These are phyloP conservation scores for Colletotrichum tropicicola DNA, from an alignment of 2,329 filamentous ascomycete genomes.

Conservation along the genomic window DNA sequence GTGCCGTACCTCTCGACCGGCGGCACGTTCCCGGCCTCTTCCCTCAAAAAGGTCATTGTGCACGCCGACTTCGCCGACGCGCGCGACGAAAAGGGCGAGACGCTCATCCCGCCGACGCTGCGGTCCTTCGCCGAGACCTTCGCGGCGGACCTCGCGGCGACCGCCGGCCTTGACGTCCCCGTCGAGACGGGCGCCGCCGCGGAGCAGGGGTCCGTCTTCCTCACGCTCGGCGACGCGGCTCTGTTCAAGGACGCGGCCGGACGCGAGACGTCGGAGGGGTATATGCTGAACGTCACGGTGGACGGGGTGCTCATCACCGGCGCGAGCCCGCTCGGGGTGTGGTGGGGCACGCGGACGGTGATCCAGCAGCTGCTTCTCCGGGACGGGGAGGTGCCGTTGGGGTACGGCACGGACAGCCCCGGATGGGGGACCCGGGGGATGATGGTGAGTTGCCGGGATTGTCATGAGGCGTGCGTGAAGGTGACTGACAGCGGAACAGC, in stretches of 20 bases:
- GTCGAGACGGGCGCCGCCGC: conserved; percentile 37
- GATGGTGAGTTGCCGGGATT: conserved; percentile 36
- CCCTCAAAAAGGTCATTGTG: conserved; percentile 50
- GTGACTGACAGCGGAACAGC: conserved; percentile 19
- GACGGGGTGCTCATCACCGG: conserved; percentile 56
- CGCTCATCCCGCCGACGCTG: conserved; percentile 60
- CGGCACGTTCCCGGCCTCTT: conserved; percentile 38
- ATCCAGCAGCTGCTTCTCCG: conserved; percentile 59
- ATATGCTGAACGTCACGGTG: conserved; percentile 51
- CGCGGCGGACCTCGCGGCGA: conserved; percentile 41
- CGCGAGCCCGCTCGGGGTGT: conserved; percentile 62
- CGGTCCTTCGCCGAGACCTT: conserved; percentile 57
- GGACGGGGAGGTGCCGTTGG: conserved; percentile 49
- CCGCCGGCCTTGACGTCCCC: conserved; percentile 39
- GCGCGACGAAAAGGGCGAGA: conserved; percentile 55
- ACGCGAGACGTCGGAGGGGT: conserved; percentile 57
- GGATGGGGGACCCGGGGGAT: conserved; percentile 59
- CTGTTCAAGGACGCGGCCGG: conserved; percentile 55
- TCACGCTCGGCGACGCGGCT: conserved; percentile 53
- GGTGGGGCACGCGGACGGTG: conserved; percentile 66
- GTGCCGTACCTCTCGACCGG: conserved; percentile 40
- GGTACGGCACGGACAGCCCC: conserved; percentile 56
- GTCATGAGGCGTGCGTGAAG: no score
- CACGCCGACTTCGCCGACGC: conserved; percentile 49
- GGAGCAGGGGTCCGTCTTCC: conserved; percentile 46